Conservation (phyloP, 768 basidiomycete genomes). For the Tubosaeta sp. region DNA sequence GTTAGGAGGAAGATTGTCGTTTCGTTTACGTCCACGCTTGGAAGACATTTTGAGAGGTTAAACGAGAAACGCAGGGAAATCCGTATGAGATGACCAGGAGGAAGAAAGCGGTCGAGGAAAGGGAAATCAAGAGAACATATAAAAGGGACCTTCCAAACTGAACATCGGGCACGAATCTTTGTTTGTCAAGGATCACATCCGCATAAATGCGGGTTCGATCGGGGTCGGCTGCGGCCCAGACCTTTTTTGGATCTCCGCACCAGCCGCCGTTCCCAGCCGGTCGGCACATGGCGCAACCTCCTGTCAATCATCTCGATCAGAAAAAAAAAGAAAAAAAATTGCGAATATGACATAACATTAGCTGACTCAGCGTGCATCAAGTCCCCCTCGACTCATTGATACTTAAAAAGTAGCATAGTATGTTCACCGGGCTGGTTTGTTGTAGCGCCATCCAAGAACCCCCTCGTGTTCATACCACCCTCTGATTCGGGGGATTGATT, state of each 20-base stretch:
- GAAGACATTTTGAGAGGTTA: slow-evolving; percentile 57
- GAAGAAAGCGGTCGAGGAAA: slow-evolving; percentile 30
- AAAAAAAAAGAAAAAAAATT: slow-evolving; percentile 1
- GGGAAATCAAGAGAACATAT: slow-evolving; percentile 36
- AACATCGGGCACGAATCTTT: slow-evolving; percentile 34
- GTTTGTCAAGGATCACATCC: slow-evolving; percentile 32
- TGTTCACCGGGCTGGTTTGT: background rate
- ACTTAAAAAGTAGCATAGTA: background rate
- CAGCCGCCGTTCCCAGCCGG: slow-evolving; percentile 22
- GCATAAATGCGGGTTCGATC: slow-evolving; percentile 35
- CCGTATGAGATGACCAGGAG: slow-evolving; percentile 27
- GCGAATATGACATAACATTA: background rate
- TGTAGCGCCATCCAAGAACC: slow-evolving; percentile 14
- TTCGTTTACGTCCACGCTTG: slow-evolving; percentile 81
- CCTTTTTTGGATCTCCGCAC: slow-evolving; percentile 34
- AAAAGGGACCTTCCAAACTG: slow-evolving; percentile 34
- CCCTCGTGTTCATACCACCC: slow-evolving; percentile 27
- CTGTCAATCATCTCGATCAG: slow-evolving; percentile 21
- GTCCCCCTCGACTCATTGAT: no score
- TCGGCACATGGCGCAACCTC: slow-evolving; percentile 8
- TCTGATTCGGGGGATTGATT: slow-evolving; percentile 25
- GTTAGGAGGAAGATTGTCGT: slow-evolving; percentile 56
- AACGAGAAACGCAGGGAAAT: slow-evolving; percentile 6
- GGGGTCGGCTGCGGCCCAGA: slow-evolving; percentile 36
- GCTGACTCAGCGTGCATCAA: background rate